Conservation (phyloP, 148 eudicot genomes). For the Drosera capensis region DNA sequence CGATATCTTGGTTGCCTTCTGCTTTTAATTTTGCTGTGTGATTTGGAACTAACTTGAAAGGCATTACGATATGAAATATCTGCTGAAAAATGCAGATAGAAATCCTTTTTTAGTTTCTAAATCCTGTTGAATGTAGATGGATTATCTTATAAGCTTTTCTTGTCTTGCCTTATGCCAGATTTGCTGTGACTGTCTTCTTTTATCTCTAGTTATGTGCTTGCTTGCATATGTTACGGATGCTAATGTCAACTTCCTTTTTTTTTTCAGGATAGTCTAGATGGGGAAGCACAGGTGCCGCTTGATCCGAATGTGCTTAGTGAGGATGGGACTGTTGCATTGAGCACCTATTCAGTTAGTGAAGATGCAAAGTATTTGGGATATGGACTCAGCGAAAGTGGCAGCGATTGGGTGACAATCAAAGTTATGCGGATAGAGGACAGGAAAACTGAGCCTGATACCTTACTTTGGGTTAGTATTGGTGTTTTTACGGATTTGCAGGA, state of each 20-base stretch:
- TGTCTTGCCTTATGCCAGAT: too few relatives aligned
- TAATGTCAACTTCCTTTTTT: neutral
- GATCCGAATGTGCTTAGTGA: slow-evolving; percentile 85
- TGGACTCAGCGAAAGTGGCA: slow-evolving; percentile 82
- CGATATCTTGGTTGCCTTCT: too few relatives aligned
- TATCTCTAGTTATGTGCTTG: neutral
- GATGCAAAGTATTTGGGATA: slow-evolving; percentile 84
- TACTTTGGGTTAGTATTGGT: slow-evolving; percentile 62
- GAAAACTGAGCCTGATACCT: slow-evolving; percentile 46
- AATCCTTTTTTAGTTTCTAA: too few relatives aligned
- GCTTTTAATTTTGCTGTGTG: too few relatives aligned
- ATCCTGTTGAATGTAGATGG: neutral
- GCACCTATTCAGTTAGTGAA: slow-evolving; percentile 45
- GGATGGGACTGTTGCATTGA: slow-evolving; percentile 87
- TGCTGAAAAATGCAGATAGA: too few relatives aligned
- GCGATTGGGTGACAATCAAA: slow-evolving; percentile 92
- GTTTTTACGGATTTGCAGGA: neutral
- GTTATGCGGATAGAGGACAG: slow-evolving; percentile 65
- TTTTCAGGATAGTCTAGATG: slow-evolving; percentile 68
- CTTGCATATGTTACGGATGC: neutral
- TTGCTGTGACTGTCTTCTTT: neutral
- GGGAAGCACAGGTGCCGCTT: slow-evolving; percentile 70
- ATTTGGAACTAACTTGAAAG: too few relatives aligned
- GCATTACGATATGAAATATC: too few relatives aligned
- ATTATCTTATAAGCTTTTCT: too few relatives aligned